Base-by-base conservation (phyloP, 441 rosid genomes). In the Pelargonium australe region DNA sequence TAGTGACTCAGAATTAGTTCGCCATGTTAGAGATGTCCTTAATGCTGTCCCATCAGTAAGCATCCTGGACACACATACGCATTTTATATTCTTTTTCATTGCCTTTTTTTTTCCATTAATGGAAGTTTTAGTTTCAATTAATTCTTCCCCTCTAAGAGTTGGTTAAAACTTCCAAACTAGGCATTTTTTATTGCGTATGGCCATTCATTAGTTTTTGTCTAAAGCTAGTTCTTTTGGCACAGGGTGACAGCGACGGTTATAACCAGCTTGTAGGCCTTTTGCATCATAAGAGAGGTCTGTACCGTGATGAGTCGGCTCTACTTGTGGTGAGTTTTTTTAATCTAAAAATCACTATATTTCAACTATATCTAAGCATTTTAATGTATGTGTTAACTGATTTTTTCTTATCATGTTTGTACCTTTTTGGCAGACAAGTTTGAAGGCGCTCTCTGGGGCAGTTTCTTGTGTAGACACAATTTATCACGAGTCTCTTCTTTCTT, bases 181-280 rank as follows among this genome's bases (percentile, higher is more conserved):
- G 23, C 60, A 53, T 53, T 19, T 20, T 5, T 53, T 6, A 2
- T 28, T 28, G 10, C 20, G 23, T 55, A 40, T 43, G 37, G 14
- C 25, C 28, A 7, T 28, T 16, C 23, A 31, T 13, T 63, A 60
- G 7, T 37, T 25, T 5, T 20, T 65, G 1, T 43, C 16, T 20
- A 19, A 44, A 65, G 60, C 63, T 72, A 37, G 10, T 71, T 72
- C 40, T 67, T 23, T 58, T 77, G 70, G 67, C 55, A 12, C 74
- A 90, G 94, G 97, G 91, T 64, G 87, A 85, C 44, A 67, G 64
- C 0, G 84, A 77, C 34, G 78, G 75, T 67, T 92, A 92, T 58
- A 45, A 79, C 73, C 84, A 87, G 79, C 88, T 92, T 72, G 81
- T 89, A 66, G 87, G 82, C 64, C 78, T 82, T 47, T 69, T 90